Percentiles rank a stretch among this genome's conserved stretches.
Evolutionary conservation across 148 eudicot genomes (phyloP).

Genomic region (Gaultheria prostrata): DNA sequence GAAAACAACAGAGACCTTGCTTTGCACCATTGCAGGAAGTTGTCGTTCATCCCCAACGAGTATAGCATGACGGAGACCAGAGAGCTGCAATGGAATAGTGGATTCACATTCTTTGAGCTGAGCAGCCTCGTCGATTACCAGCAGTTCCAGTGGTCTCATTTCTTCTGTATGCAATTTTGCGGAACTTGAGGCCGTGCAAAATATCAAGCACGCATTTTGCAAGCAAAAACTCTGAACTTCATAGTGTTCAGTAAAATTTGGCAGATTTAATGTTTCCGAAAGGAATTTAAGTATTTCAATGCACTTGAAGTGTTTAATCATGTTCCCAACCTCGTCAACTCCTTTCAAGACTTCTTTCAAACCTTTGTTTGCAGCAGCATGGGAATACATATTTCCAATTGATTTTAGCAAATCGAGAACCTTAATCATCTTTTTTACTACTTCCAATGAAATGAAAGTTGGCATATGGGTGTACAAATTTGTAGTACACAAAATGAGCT

Average conservation of each 20-base stretch:
- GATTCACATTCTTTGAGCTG: conserved; percentile 69
- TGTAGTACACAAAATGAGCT: conserved; percentile 22
- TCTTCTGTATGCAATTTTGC: conserved; percentile 20
- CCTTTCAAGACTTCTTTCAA: conserved; percentile 16
- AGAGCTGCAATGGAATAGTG: conserved; percentile 42
- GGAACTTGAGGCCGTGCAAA: conserved; percentile 60
- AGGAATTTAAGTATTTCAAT: conserved; percentile 32
- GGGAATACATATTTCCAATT: conserved; percentile 3
- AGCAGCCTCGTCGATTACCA: conserved; percentile 63
- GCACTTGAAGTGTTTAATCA: conserved; percentile 1
- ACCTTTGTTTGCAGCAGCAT: background rate
- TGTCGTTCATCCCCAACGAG: conserved; percentile 63
- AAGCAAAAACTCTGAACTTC: conserved; percentile 33
- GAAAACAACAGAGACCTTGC: conserved; percentile 20
- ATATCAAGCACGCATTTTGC: conserved; percentile 35
- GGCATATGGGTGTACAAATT: conserved; percentile 63
- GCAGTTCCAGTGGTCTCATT: conserved; percentile 19
- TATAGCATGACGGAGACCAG: conserved; percentile 41
- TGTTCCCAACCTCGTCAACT: background rate
- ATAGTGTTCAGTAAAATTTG: background rate
- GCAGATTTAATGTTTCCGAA: conserved; percentile 5
- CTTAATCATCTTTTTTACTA: conserved; percentile 30
- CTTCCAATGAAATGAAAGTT: conserved; percentile 28
- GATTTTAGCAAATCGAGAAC: conserved; percentile 27
- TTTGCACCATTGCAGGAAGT: conserved; percentile 42